Evolutionary conservation across 345 rosid genomes (phyloP), one percentile per base, ranked within the genome.

Genomic region (Fremontodendron californicum): DNA sequence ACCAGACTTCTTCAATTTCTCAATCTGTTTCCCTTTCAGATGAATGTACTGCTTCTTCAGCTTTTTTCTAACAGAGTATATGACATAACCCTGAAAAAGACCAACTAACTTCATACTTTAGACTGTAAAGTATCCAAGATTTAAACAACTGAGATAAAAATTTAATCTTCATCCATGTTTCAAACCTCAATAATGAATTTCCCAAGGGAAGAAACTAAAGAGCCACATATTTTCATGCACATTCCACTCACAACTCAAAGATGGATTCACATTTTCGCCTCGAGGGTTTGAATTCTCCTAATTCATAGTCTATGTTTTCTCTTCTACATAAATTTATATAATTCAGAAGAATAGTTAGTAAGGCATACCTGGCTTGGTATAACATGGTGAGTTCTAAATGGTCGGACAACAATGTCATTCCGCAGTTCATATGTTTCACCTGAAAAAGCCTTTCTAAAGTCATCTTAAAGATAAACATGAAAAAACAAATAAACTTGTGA

Each of bases 351-450:
- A 52, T 66, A 21, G 33, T 33, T 43, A 11, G 54, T 3, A 66
- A 71, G 43, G 29, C 84, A 27, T 80, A 93, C 97, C 98, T 93
- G 96, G 73, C 99, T 95, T 6, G 97, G 98, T 77, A 95, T 87
- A 61, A 93, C 98, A 65, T 95, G 99, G 78, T 93, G 80, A 23
- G 99, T 95, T 77, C 85, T 84, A 83, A 95, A 95, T 2, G 98
- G 99, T 46, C 93, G 83, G 52, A 93, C 96, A 67, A 93, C 96
- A 76, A 91, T 85, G 75, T 95, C 89, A 81, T 92, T 92, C 31
- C 98, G 83, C 84, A 93, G 70, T 86, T 95, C 96, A 77, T 92
- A 95, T 0, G 98, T 95, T 82, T 95, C 98, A 81, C 98, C 98
- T 94, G 88, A 82, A 80, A 52, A 75, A 63, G 74, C 62, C 39